Evolutionary conservation across 176 grass and related monocot genomes (phyloP).

Genomic region (Guadua angustifolia): DNA sequence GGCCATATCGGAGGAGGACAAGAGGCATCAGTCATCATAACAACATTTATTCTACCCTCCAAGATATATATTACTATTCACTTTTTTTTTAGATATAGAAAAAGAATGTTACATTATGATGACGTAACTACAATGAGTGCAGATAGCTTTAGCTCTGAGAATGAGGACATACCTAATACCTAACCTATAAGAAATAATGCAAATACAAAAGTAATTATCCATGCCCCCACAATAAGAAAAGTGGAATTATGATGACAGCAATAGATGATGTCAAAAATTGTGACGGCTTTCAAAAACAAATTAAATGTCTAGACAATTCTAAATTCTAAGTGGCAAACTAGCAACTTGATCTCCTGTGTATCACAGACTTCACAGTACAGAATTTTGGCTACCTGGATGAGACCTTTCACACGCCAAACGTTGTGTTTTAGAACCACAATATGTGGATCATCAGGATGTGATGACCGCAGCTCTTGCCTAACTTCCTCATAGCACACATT

Average conservation of each 20-base stretch:
- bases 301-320: constrained; percentile 31
- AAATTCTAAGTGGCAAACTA: not conserved
- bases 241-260: constrained; percentile 21
- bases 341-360: not conserved
- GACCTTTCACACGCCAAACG: constrained; percentile 89
- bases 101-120: constrained; percentile 29
- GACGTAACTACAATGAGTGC: constrained; percentile 30
- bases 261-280: constrained; percentile 28
- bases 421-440: constrained; percentile 91
- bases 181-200: constrained; percentile 37
- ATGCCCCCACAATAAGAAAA: constrained; percentile 35
- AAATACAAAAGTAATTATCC: constrained; percentile 28
- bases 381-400: constrained; percentile 71
- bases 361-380: not conserved
- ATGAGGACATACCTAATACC: constrained; percentile 52
- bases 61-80: constrained; percentile 41
- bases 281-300: constrained; percentile 9
- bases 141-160: constrained; percentile 34
- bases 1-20: not conserved
- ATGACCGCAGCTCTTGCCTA: constrained; percentile 69
- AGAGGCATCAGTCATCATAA: constrained; percentile 21
- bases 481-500: constrained; percentile 69
- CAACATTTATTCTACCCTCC: constrained; percentile 3
- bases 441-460: constrained; percentile 82
- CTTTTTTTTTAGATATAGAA: constrained; percentile 27